Evolutionary conservation across 2,329 filamentous ascomycete species (phyloP).

Genomic region (Fusarium succisae): DNA sequence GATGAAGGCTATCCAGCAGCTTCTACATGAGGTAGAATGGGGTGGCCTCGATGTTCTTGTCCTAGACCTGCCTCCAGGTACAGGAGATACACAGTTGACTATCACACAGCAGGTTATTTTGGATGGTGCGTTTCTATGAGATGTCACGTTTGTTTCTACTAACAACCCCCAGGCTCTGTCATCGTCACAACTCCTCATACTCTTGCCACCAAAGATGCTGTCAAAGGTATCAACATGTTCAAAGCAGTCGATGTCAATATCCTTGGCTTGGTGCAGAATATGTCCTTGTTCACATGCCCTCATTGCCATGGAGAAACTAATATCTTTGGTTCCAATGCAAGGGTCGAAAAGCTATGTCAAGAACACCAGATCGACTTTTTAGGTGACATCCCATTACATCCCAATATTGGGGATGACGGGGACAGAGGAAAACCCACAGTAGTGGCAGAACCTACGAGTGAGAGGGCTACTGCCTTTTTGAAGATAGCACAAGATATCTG

Average conservation of each 20-base stretch:
- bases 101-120: slow-evolving; percentile 94
- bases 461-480: slow-evolving; percentile 76
- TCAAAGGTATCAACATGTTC: slow-evolving; percentile 94
- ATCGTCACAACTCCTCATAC: slow-evolving; percentile 96
- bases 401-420: slow-evolving; percentile 85
- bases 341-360: slow-evolving; percentile 73
- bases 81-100: slow-evolving; percentile 95
- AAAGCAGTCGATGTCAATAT: slow-evolving; percentile 82
- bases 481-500: slow-evolving; percentile 70
- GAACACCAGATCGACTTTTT: slow-evolving; percentile 81
- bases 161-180: slow-evolving; percentile 67
- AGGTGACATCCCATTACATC: slow-evolving; percentile 88
- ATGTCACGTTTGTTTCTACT: background rate
- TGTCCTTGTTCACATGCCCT: slow-evolving; percentile 85
- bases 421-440: slow-evolving; percentile 90
- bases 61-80: slow-evolving; percentile 91
- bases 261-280: slow-evolving; percentile 90
- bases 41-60: slow-evolving; percentile 87
- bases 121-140: slow-evolving; percentile 66
- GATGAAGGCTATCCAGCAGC: slow-evolving; percentile 94
- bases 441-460: slow-evolving; percentile 82
- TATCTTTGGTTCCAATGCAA: slow-evolving; percentile 75
- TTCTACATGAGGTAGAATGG: slow-evolving; percentile 96
- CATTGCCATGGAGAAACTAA: slow-evolving; percentile 78
- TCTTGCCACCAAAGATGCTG: slow-evolving; percentile 88